Conservation (phyloP, 345 rosid genomes). For the Populus euphratica region DNA sequence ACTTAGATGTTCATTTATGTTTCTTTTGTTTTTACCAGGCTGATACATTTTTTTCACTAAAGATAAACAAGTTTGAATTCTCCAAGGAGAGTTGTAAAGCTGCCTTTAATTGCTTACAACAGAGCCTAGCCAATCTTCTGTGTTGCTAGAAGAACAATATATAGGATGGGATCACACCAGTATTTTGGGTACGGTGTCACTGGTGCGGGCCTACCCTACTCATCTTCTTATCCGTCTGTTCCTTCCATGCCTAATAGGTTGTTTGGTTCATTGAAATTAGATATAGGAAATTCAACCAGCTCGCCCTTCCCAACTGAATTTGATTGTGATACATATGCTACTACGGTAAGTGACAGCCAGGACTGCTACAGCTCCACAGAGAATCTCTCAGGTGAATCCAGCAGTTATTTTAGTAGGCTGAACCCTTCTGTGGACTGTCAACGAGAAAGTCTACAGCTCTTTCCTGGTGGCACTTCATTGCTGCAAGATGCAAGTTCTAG, state of each 20-base stretch:
- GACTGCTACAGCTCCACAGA: constrained; percentile 47
- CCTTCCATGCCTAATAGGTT: constrained; percentile 39
- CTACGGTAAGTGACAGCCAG: constrained; percentile 46
- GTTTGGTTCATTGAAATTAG: constrained; percentile 34
- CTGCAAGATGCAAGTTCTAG: constrained; percentile 32
- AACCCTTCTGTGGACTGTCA: constrained; percentile 35
- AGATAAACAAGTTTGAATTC: constrained; percentile 3
- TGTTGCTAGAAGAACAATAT: constrained; percentile 9
- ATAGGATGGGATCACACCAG: constrained; percentile 48
- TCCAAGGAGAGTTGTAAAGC: constrained; percentile 1
- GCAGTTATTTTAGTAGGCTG: constrained; percentile 23
- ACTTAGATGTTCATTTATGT: constrained; percentile 9
- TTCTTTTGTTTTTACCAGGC: constrained; percentile 13
- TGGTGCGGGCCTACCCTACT: constrained; percentile 41
- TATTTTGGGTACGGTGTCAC: constrained; percentile 34
- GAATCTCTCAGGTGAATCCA: constrained; percentile 44
- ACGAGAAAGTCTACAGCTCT: constrained; percentile 17
- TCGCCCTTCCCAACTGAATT: constrained; percentile 38
- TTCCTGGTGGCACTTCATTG: constrained; percentile 26
- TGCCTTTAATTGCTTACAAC: neutral
- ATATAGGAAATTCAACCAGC: constrained; percentile 40
- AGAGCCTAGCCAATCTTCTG: neutral
- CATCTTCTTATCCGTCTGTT: constrained; percentile 31
- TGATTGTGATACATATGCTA: constrained; percentile 35
- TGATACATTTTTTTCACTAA: constrained; percentile 25